These are phyloP conservation scores for Colletotrichum filicis DNA, from an alignment of 2,329 filamentous ascomycete species.

Conservation along the genomic window DNA sequence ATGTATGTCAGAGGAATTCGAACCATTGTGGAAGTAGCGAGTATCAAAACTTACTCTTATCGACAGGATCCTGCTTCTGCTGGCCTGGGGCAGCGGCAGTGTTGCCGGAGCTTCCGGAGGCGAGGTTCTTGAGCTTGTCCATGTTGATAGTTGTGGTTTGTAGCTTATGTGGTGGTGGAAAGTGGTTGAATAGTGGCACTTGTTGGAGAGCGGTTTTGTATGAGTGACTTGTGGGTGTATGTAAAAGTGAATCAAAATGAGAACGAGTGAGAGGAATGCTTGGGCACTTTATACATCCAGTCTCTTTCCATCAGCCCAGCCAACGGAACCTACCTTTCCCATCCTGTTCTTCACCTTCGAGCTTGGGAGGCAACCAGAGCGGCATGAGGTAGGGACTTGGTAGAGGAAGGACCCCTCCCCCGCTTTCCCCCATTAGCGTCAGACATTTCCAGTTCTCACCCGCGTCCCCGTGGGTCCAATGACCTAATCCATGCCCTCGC, in stretches of 20 bases:
- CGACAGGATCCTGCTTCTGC: constrained; percentile 47
- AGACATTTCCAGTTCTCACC: background rate
- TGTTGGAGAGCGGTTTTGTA: background rate
- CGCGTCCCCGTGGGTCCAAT: background rate
- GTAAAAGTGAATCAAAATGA: no score
- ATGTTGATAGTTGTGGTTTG: background rate
- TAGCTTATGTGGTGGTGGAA: background rate
- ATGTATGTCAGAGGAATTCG: background rate
- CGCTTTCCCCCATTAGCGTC: background rate
- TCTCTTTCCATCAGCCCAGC: background rate
- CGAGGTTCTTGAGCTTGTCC: constrained; percentile 29
- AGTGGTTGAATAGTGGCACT: no score
- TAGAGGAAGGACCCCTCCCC: background rate
- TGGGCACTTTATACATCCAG: background rate
- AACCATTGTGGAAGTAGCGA: accelerated
- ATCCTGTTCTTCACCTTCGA: no score
- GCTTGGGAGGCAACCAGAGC: no score
- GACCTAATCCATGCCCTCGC: background rate
- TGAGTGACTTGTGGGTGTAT: background rate
- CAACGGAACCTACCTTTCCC: no score
- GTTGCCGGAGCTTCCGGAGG: constrained; percentile 9
- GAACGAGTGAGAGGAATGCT: background rate
- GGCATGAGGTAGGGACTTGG: background rate
- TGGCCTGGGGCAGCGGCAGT: constrained; percentile 4
- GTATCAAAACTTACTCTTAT: constrained; percentile 47